phyloP scores from a whole-genome alignment of 139 green algal genomes.

The Astrephomene gubernaculifera region DNA sequence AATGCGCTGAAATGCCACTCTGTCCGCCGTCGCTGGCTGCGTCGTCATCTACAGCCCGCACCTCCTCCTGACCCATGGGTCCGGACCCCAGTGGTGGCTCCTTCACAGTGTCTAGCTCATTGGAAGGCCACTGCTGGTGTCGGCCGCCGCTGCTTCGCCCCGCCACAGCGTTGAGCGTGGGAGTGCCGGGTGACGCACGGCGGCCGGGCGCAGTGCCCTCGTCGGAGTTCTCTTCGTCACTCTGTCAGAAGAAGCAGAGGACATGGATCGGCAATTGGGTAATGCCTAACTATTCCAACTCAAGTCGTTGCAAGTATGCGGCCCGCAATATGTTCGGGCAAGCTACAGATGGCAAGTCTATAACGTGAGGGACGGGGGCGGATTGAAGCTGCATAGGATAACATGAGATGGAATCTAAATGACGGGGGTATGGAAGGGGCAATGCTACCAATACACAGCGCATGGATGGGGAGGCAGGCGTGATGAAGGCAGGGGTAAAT shows the following conservation, averaged over 20 bases:
- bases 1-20: slow-evolving; percentile 19
- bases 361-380: too few species aligned
- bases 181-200: not conserved
- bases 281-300: too few species aligned
- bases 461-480: not conserved
- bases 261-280: too few species aligned
- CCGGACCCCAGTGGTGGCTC: not conserved
- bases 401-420: not conserved
- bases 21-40: slow-evolving; percentile 29
- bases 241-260: too few species aligned
- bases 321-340: too few species aligned
- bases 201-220: not conserved
- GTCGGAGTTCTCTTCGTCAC: too few species aligned
- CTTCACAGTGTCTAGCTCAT: not conserved
- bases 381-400: not conserved
- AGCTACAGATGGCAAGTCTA: too few species aligned
- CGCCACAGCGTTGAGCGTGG: not conserved
- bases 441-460: not conserved
- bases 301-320: too few species aligned
- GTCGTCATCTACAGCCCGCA: not conserved
- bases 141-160: not conserved
- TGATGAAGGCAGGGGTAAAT: not conserved
- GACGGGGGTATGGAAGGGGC: not conserved
- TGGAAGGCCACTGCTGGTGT: not conserved
- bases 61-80: too few species aligned